These are phyloP conservation scores for Phytopythium boreale DNA, from an alignment of 352 stramenopile species.

Conservation along the genomic window DNA sequence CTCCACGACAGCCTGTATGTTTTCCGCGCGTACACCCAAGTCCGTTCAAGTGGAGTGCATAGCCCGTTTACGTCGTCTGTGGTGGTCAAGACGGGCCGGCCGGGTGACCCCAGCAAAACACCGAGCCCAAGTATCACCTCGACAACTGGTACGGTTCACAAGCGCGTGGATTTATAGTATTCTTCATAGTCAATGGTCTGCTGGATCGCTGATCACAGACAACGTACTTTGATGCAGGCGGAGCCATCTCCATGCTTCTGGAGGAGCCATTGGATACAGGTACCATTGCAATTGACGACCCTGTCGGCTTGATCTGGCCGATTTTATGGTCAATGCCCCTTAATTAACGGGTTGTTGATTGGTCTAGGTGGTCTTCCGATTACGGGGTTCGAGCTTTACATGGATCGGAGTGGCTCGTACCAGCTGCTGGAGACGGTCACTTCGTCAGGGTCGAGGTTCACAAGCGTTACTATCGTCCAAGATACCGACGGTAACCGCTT, in stretches of 20 bases:
- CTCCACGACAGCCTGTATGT: conserved; percentile 42
- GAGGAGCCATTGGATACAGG: conserved; percentile 38
- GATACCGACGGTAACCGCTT: conserved; percentile 18
- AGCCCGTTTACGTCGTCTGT: conserved; percentile 27
- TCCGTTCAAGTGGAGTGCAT: conserved; percentile 1
- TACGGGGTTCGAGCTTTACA: conserved; percentile 29
- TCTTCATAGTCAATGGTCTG: background rate
- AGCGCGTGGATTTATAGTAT: no score
- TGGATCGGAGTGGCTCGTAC: conserved; percentile 10
- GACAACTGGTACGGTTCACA: conserved; percentile 30
- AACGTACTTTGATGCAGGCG: conserved; percentile 14
- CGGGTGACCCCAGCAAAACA: conserved; percentile 29
- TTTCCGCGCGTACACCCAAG: conserved; percentile 34
- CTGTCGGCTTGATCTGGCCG: background rate
- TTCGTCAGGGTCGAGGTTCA: background rate
- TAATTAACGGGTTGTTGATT: background rate
- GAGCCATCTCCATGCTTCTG: conserved; percentile 28
- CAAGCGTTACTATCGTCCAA: conserved; percentile 12
- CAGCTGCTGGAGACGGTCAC: background rate
- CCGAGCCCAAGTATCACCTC: conserved; percentile 25
- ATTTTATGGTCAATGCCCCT: no score
- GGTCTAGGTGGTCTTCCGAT: conserved; percentile 27
- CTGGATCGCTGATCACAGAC: background rate
- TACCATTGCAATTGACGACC: conserved; percentile 11
- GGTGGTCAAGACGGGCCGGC: conserved; percentile 24